Evolutionary conservation across 208 protist genomes (phyloP).

Genomic region (Vickermania ingenoplastis): DNA sequence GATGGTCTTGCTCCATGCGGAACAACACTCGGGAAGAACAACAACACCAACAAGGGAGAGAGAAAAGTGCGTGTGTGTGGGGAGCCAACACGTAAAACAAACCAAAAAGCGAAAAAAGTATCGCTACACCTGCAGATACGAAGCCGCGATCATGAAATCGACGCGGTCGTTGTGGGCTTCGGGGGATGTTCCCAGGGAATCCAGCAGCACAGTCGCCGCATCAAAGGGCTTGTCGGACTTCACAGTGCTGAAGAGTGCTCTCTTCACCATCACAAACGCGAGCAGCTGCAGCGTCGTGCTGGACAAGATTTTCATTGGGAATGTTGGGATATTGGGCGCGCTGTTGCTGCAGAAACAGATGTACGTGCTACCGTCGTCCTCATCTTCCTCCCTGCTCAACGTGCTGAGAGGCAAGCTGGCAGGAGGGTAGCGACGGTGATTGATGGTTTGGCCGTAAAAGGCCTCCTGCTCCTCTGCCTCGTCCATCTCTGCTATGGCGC

Average conservation of each 20-base stretch:
- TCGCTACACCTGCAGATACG: background rate
- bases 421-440: conserved; percentile 6
- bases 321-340: conserved; percentile 20
- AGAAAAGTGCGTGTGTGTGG: no score
- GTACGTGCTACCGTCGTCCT: conserved; percentile 14
- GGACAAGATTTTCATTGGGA: conserved; percentile 11
- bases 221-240: background rate
- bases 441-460: conserved; percentile 22
- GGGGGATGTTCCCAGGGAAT: background rate
- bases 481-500: conserved; percentile 11
- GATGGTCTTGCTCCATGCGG: no score
- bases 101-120: no score
- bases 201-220: background rate
- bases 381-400: conserved; percentile 1
- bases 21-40: no score
- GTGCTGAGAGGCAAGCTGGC: conserved; percentile 7
- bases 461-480: conserved; percentile 27
- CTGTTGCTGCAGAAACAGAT: conserved; percentile 40
- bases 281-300: conserved; percentile 8
- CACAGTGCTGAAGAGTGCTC: conserved; percentile 16
- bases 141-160: background rate
- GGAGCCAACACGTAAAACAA: no score
- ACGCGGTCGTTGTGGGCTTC: background rate
- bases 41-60: no score
- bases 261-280: conserved; percentile 18